Base-by-base conservation (phyloP, 768 basidiomycete genomes). In the Panus rudis region DNA sequence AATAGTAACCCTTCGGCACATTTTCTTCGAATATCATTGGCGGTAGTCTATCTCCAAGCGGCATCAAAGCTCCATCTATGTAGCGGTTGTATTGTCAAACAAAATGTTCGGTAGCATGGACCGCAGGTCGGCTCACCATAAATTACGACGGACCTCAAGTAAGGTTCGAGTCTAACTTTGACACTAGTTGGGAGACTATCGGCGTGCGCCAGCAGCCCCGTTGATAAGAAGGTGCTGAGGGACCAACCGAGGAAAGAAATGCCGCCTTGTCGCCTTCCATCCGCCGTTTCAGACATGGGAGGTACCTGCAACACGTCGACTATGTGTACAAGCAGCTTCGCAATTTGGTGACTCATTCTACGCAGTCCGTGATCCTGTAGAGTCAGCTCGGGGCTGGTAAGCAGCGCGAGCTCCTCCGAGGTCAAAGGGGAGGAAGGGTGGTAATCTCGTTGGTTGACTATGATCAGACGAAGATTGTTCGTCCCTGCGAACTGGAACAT, bases 381-480 rank as follows among this genome's bases (percentile, higher is more conserved):
- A n/a, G n/a, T n/a, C n/a, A n/a, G n/a, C n/a, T 53, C 41, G 5
- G 44, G 8, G 21, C 52, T 53, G n/a, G 26, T 33, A n/a, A 52
- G 33, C 19, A 21, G 42, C 21, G 30, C 47, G 34, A 57, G 46
- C 26, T 60, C 59, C 7, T 34, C 32, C 22, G 39, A 30, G 3
- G 48, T 47, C 25, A 50, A 49, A 4, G 50, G 53, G 12, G 54
- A 51, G 16, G 56, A 53, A 5, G 49, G 49, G 2, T 46, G 49
- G 25, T 57, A 59, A 24, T 57, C 59, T 12, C 59, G 47, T 19
- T 53, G 41, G 24, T 54, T 59, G 23, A 60, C 22, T n/a, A 49
- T 30, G 34, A 59, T 40, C 6, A 59, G 44, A 14, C 58, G 58
- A 2, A 52, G 22, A 21, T 45, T 32, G 37, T 52, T 40, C n/a